Base-by-base conservation (phyloP, 495 filamentous ascomycete species). In the Podospora sp. region DNA sequence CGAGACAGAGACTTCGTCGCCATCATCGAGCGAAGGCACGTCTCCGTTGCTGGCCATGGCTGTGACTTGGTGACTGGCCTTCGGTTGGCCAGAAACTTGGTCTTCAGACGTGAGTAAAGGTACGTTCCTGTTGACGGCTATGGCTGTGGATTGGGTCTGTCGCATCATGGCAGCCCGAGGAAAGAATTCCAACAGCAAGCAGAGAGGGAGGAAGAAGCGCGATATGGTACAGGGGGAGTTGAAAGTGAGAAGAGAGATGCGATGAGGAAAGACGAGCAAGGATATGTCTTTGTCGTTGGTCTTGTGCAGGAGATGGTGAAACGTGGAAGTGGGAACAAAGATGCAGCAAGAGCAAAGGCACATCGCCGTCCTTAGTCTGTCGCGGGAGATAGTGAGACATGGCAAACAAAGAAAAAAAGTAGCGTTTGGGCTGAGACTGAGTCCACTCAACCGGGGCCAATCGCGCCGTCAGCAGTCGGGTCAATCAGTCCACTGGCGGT, bases 241-340 rank as follows among this genome's bases (percentile, higher is more conserved):
- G n/a, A n/a, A n/a, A n/a, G n/a, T n/a, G 50, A n/a, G 50, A 53
- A 24, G 50, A 53, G 50, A 53, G 50, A 53, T 53, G 50, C n/a
- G 21, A 53, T 53, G 50, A 53, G 16, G 50, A 18, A 24, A 53
- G 50, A 53, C 16, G 16, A 53, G 50, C 50, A 53, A 53, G 50
- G 50, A 18, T 24, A 53, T 18, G 50, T 53, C 50, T 53, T 53
- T 53, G 50, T 53, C 21, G 50, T 24, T 53, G 50, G 50, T 24
- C 50, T 53, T 53, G 16, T 53, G 50, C 50, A 53, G 50, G 50
- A n/a, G n/a, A n/a, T n/a, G n/a, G n/a, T n/a, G n/a, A n/a, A n/a
- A n/a, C n/a, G n/a, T n/a, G 50, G 4, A n/a, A 24, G 50, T 36
- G 33, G 12, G 33, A 36, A 36, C 33, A 36, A 36, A 36, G 33